phyloP scores from a whole-genome alignment of 2,329 filamentous ascomycete genomes.

The Trichophyton mentagrophytes region DNA sequence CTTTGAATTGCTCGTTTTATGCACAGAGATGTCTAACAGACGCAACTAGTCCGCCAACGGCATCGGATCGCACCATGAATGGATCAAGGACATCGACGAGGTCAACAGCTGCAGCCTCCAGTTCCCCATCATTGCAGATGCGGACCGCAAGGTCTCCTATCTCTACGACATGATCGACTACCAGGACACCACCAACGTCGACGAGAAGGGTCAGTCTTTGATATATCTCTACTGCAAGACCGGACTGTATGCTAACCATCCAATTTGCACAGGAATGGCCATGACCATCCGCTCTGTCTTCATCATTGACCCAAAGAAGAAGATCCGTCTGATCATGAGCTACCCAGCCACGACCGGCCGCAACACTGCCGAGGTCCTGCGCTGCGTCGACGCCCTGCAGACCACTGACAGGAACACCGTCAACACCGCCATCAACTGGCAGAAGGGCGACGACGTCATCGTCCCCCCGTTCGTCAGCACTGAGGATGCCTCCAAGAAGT shows the following conservation, averaged over 20 bases:
- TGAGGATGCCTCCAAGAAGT: conserved; percentile 75
- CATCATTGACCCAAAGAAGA: conserved; percentile 88
- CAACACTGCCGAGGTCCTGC: conserved; percentile 66
- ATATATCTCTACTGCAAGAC: background rate
- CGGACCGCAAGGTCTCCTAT: conserved; percentile 62
- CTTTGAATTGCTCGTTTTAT: no score
- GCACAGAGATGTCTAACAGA: background rate
- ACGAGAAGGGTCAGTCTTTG: conserved; percentile 48
- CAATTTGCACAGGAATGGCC: conserved; percentile 42
- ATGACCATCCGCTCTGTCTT: conserved; percentile 94
- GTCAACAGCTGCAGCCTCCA: conserved; percentile 55
- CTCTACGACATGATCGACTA: conserved; percentile 74
- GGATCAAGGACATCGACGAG: conserved; percentile 83
- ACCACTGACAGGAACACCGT: conserved; percentile 77
- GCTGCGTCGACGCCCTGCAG: conserved; percentile 67
- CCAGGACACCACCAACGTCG: conserved; percentile 69
- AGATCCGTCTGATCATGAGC: conserved; percentile 79
- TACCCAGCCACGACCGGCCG: conserved; percentile 86
- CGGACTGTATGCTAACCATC: background rate
- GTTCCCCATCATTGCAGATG: conserved; percentile 75
- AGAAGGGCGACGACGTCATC: conserved; percentile 79
- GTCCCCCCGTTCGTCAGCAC: conserved; percentile 73
- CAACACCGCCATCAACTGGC: conserved; percentile 85
- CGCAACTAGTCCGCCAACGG: conserved; percentile 56
- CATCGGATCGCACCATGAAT: conserved; percentile 67